A percentile compares a stretch with the other conserved stretches of the same genome.
phyloP scores from a whole-genome alignment of 2,329 filamentous ascomycete species.

The Aspergillus aculeatus region DNA sequence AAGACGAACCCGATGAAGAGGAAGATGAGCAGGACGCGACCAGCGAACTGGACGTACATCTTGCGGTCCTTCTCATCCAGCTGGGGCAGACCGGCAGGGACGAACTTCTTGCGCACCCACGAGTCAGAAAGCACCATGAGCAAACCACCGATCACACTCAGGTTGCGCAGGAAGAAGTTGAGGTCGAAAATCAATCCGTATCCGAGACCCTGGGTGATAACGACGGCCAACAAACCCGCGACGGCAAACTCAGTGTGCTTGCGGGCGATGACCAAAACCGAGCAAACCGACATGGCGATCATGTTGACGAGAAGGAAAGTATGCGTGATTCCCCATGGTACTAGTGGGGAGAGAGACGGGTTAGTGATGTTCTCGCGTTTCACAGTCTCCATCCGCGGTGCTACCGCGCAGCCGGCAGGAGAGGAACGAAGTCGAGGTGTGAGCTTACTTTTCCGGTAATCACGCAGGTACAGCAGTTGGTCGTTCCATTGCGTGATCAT shows the following conservation, averaged over 20 bases:
- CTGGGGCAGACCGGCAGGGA: conserved; percentile 87
- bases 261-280: conserved; percentile 81
- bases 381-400: background rate
- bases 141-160: conserved; percentile 94
- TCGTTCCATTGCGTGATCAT: conserved; percentile 98
- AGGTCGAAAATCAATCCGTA: conserved; percentile 98
- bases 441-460: conserved; percentile 84
- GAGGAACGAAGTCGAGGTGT: background rate
- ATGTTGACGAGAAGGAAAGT: conserved; percentile 90
- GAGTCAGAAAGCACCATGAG: conserved; percentile 98
- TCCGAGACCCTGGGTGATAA: conserved; percentile 88
- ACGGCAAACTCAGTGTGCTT: conserved; percentile 94
- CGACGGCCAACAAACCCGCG: conserved; percentile 81
- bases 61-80: conserved; percentile 99
- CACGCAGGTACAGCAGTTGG: conserved; percentile 87
- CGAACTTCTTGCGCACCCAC: conserved; percentile 96
- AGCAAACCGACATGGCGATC: conserved; percentile 79
- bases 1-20: conserved; percentile 96
- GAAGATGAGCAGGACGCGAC: conserved; percentile 93
- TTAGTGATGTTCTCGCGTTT: conserved; percentile 14
- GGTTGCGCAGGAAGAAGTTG: conserved; percentile 99
- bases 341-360: conserved; percentile 49
- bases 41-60: conserved; percentile 99
- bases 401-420: background rate
- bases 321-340: conserved; percentile 85